phyloP scores from a whole-genome alignment of 2,329 filamentous ascomycete species.

The Exophiala aquamarina region DNA sequence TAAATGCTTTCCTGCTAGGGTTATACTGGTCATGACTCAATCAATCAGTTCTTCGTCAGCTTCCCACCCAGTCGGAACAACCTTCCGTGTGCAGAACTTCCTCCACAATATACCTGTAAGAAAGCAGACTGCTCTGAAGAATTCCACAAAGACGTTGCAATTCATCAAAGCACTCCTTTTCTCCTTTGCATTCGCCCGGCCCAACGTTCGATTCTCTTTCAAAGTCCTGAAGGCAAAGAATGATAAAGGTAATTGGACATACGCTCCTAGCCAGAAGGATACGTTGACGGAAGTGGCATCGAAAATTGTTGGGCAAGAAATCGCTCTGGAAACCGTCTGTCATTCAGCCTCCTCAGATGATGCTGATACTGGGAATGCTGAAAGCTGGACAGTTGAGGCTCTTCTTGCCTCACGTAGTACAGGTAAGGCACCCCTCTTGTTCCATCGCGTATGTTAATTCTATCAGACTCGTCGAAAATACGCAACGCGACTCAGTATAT shows the following conservation, averaged over 20 bases:
- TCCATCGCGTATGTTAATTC: no score
- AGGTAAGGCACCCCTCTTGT: conserved; percentile 26
- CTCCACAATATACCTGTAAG: conserved; percentile 61
- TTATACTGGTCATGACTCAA: conserved; percentile 26
- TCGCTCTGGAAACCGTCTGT: conserved; percentile 49
- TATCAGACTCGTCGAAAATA: conserved; percentile 37
- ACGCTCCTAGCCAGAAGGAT: conserved; percentile 49
- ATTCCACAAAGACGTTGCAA: conserved; percentile 48
- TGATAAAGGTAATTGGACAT: conserved; percentile 61
- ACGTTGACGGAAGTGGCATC: conserved; percentile 54
- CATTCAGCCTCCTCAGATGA: conserved; percentile 31
- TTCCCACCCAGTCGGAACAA: conserved; percentile 62
- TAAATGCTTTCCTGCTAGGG: conserved; percentile 1
- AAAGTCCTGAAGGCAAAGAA: conserved; percentile 60
- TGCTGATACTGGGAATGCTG: conserved; percentile 11
- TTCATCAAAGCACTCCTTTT: conserved; percentile 57
- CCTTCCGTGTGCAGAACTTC: conserved; percentile 57
- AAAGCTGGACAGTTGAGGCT: conserved; percentile 46
- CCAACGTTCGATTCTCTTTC: conserved; percentile 56
- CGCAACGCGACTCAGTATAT: conserved; percentile 49
- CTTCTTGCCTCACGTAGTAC: conserved; percentile 50
- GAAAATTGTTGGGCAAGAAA: conserved; percentile 57
- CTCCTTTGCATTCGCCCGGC: conserved; percentile 60
- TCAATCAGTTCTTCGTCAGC: conserved; percentile 40
- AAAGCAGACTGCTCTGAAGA: conserved; percentile 55